Evolutionary conservation across 2,329 filamentous ascomycete genomes (phyloP).

Genomic region (Penicillium freii): DNA sequence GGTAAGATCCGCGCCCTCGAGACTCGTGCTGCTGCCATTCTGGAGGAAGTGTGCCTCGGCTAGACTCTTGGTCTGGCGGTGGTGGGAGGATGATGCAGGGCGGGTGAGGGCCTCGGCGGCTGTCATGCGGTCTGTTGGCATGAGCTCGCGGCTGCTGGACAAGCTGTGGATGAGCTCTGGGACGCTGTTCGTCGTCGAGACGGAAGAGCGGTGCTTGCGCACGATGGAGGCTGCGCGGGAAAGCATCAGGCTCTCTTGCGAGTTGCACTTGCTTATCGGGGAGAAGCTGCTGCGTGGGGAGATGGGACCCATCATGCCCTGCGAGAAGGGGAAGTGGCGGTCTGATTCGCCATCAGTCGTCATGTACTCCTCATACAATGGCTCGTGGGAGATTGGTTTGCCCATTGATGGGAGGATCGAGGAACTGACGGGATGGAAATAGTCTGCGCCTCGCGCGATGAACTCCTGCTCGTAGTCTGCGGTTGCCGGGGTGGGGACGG

Average conservation of each 20-base stretch:
- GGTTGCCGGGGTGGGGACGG: conserved; percentile 32
- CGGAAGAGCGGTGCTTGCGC: conserved; percentile 48
- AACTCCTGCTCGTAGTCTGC: conserved; percentile 28
- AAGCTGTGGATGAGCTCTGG: conserved; percentile 47
- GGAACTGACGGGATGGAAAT: conserved; percentile 32
- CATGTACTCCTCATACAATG: conserved; percentile 43
- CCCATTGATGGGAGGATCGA: conserved; percentile 33
- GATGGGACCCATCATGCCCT: conserved; percentile 36
- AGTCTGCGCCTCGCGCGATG: conserved; percentile 21
- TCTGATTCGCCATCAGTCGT: conserved; percentile 48
- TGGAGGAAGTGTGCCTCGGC: conserved; percentile 34
- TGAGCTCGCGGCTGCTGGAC: conserved; percentile 41
- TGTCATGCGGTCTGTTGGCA: conserved; percentile 25
- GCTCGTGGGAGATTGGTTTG: conserved; percentile 35
- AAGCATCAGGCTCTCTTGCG: conserved; percentile 56
- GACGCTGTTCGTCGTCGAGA: conserved; percentile 46
- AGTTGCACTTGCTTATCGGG: conserved; percentile 56
- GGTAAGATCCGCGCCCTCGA: conserved; percentile 28
- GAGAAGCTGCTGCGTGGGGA: conserved; percentile 51
- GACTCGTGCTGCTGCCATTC: conserved; percentile 27
- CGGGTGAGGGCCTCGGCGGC: conserved; percentile 24
- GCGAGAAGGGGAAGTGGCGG: conserved; percentile 47
- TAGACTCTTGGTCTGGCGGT: conserved; percentile 40
- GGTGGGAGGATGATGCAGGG: conserved; percentile 29
- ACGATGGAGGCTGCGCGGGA: conserved; percentile 50